These are phyloP conservation scores for Zelopaecilomyces penicillatus DNA, from an alignment of 2,329 filamentous ascomycete species.

Conservation along the genomic window DNA sequence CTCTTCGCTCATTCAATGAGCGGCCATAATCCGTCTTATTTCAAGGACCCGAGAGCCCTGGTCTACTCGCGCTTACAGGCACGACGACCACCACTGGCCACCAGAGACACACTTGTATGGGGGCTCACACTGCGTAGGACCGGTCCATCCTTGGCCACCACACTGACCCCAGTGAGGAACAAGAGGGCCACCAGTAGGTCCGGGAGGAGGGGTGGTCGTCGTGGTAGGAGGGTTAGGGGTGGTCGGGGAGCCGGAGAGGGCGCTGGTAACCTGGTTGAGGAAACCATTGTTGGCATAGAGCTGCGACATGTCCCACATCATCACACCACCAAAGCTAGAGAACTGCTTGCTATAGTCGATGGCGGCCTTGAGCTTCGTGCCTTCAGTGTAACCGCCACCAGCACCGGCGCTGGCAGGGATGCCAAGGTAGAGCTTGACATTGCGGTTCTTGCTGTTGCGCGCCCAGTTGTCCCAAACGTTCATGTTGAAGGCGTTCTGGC, in stretches of 20 bases:
- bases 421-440: slow-evolving; percentile 55
- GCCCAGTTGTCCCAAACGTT: slow-evolving; percentile 59
- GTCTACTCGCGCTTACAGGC: slow-evolving; percentile 6
- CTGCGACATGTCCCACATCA: slow-evolving; percentile 62
- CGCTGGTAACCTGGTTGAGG: slow-evolving; percentile 34
- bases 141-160: slow-evolving; percentile 15
- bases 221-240: slow-evolving; percentile 1
- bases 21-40: too few species aligned
- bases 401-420: slow-evolving; percentile 48
- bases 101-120: slow-evolving; percentile 14
- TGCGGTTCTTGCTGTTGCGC: slow-evolving; percentile 45
- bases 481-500: slow-evolving; percentile 52
- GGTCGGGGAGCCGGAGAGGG: slow-evolving; percentile 16
- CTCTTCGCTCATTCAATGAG: too few species aligned
- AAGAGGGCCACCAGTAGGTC: slow-evolving; percentile 4
- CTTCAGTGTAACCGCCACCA: slow-evolving; percentile 45
- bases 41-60: too few species aligned
- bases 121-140: slow-evolving; percentile 14
- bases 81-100: slow-evolving; percentile 15
- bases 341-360: slow-evolving; percentile 47
- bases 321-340: slow-evolving; percentile 55
- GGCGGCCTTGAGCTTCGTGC: slow-evolving; percentile 36
- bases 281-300: slow-evolving; percentile 49
- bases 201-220: not conserved
- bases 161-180: slow-evolving; percentile 18